phyloP scores from a whole-genome alignment of 2,329 filamentous ascomycete species.

The Colletotrichum lupini region DNA sequence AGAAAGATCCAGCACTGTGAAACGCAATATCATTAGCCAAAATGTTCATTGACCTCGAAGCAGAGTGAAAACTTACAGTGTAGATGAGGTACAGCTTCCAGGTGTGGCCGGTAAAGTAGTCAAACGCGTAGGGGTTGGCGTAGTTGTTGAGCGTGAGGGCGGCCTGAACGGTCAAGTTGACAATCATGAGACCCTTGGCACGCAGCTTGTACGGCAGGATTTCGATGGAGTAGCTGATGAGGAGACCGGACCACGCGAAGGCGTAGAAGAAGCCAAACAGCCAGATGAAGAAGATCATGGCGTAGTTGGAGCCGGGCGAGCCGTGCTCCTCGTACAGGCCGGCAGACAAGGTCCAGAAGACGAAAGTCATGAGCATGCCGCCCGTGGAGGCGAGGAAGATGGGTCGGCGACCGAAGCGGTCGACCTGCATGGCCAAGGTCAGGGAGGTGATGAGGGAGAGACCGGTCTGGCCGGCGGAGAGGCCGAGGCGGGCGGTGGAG shows the following conservation, averaged over 20 bases:
- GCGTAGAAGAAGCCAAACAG: conserved; percentile 59
- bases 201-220: conserved; percentile 62
- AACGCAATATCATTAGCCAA: neutral
- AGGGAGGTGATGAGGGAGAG: conserved; percentile 64
- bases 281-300: conserved; percentile 57
- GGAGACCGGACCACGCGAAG: conserved; percentile 67
- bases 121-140: conserved; percentile 65
- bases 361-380: conserved; percentile 60
- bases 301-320: conserved; percentile 48
- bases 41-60: too few relatives aligned
- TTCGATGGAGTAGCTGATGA: conserved; percentile 65
- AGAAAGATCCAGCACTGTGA: conserved; percentile 59
- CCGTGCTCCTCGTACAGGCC: conserved; percentile 56
- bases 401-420: conserved; percentile 65
- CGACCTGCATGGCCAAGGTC: conserved; percentile 62
- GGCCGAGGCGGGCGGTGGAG: conserved; percentile 55
- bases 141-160: conserved; percentile 65
- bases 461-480: conserved; percentile 59
- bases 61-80: conserved; percentile 51
- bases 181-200: conserved; percentile 65
- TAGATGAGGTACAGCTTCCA: conserved; percentile 70
- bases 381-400: conserved; percentile 61
- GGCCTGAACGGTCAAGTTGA: conserved; percentile 67
- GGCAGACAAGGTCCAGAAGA: conserved; percentile 60
- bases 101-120: conserved; percentile 54